A percentile compares a stretch with the other conserved stretches of the same genome.
Conservation (phyloP, 768 basidiomycete species). For the Termitomyces sp. region DNA sequence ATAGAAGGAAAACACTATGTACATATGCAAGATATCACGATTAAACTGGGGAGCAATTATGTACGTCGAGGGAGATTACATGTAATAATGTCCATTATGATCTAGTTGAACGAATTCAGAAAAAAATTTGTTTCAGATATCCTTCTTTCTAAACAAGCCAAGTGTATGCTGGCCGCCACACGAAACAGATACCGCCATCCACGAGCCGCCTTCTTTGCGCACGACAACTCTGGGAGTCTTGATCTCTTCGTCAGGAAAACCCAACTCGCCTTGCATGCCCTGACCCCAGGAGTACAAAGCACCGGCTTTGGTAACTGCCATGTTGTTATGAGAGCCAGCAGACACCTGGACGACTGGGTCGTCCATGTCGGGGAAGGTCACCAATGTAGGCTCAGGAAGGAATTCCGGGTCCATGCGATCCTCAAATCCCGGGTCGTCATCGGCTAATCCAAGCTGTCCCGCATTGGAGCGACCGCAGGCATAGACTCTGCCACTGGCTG, state of each 20-base stretch:
- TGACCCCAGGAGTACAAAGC: slow-evolving; percentile 77
- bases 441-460: slow-evolving; percentile 75
- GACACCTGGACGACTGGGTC: slow-evolving; percentile 67
- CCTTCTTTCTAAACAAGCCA: slow-evolving; percentile 66
- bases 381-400: slow-evolving; percentile 59
- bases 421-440: slow-evolving; percentile 65
- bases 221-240: slow-evolving; percentile 65
- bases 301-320: slow-evolving; percentile 64
- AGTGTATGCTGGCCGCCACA: slow-evolving; percentile 82
- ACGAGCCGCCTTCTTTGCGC: slow-evolving; percentile 66
- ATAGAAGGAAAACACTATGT: neutral
- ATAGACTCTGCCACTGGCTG: slow-evolving; percentile 78
- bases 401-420: slow-evolving; percentile 54
- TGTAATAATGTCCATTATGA: neutral
- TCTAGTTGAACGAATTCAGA: neutral
- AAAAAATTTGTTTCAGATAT: slow-evolving; percentile 4
- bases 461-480: slow-evolving; percentile 84
- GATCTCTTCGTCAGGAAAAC: slow-evolving; percentile 55
- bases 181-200: slow-evolving; percentile 60
- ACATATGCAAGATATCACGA: neutral
- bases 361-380: slow-evolving; percentile 58
- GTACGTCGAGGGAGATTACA: neutral
- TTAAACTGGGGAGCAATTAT: neutral
- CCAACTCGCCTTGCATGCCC: slow-evolving; percentile 75
- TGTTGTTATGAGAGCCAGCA: slow-evolving; percentile 68